Evolutionary conservation across 495 filamentous ascomycete species (phyloP).

Genomic region (Podospora sp.): DNA sequence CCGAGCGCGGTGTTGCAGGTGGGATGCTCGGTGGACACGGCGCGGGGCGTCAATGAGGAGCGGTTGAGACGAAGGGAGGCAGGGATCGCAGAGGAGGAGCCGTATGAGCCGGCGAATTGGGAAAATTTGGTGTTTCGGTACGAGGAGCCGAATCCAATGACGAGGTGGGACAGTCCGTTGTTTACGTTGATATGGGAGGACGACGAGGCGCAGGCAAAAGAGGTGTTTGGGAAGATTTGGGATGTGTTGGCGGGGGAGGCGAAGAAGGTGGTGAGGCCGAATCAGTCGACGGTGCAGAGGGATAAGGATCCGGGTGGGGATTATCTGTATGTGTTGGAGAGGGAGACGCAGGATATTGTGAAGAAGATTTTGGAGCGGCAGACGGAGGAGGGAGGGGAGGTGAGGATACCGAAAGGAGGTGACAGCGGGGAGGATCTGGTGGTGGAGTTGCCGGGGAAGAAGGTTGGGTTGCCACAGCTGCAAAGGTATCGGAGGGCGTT

Average conservation of each 20-base stretch:
- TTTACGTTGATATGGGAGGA: slow-evolving; percentile 89
- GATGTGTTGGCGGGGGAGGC: slow-evolving; percentile 66
- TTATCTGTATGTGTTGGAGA: slow-evolving; percentile 84
- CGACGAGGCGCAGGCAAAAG: slow-evolving; percentile 50
- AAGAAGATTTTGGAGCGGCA: slow-evolving; percentile 73
- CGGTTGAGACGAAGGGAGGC: slow-evolving; percentile 35
- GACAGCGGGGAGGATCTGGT: slow-evolving; percentile 42
- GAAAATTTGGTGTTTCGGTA: slow-evolving; percentile 94
- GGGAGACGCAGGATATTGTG: slow-evolving; percentile 80
- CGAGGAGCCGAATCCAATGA: slow-evolving; percentile 95
- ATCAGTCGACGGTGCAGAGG: slow-evolving; percentile 77
- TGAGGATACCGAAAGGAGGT: slow-evolving; percentile 37
- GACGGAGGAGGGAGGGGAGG: slow-evolving; percentile 63
- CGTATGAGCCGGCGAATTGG: slow-evolving; percentile 70
- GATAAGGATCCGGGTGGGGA: slow-evolving; percentile 64
- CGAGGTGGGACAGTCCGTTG: slow-evolving; percentile 89
- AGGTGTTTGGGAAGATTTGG: slow-evolving; percentile 66
- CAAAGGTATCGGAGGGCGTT: slow-evolving; percentile 86
- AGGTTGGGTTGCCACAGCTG: slow-evolving; percentile 71
- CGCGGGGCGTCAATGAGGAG: slow-evolving; percentile 61
- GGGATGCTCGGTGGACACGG: slow-evolving; percentile 72
- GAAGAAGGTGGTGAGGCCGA: slow-evolving; percentile 67
- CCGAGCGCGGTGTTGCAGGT: slow-evolving; percentile 85
- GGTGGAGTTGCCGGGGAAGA: slow-evolving; percentile 60
- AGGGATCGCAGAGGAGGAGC: slow-evolving; percentile 44